Base-by-base conservation (phyloP, 768 basidiomycete genomes). In the Cystofilobasidium capitatum region DNA sequence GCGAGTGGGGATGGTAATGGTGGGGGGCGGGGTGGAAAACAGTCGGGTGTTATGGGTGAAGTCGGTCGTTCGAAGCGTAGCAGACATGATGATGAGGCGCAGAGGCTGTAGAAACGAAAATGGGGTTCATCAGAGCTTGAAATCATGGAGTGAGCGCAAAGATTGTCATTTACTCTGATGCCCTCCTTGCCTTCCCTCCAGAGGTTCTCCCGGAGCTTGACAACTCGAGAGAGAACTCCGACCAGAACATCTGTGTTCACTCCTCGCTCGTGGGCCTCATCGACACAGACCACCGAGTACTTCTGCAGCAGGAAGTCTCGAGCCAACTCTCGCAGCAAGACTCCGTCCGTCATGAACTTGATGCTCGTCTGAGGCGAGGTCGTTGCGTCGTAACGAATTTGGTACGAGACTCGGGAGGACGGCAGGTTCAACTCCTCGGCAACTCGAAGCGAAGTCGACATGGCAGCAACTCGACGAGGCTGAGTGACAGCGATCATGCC, bases 291-390 rank as follows among this genome's bases (percentile, higher is more conserved):
- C 33, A 96, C 87, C 8, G 89, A 91, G 76, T 99, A 99, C 76
- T 87, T 89, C 51, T 80, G 84, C n/a, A 99, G 81, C n/a, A 97
- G 77, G 77, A 99, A 96, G 75, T 99, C 93, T 16, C 84, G 84
- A 0, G 91, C 87, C 26, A 98, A 80, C 77, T 99, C 96, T 64
- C 96, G 86, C 20, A 99, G 80, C 39, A 99, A 80, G 33, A 99
- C 91, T 79, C 96, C 96, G 73, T 99, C 96, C 8, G 96, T 99
- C 93, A 98, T 97, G 81, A 98, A 99, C 77, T 98, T 97, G 80
- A 99, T 92, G 10, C 86, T 86, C 1, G 96, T 99, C 26, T 84
- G 81, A 0, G 90, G 82, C 4, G 91, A 91, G 0, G 91, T 86
- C 0, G 91, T 97, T 1, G 91, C 88, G 71, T 97, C 94, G 75